Evolutionary conservation across 345 rosid genomes (phyloP).

Genomic region (Populus nigra): DNA sequence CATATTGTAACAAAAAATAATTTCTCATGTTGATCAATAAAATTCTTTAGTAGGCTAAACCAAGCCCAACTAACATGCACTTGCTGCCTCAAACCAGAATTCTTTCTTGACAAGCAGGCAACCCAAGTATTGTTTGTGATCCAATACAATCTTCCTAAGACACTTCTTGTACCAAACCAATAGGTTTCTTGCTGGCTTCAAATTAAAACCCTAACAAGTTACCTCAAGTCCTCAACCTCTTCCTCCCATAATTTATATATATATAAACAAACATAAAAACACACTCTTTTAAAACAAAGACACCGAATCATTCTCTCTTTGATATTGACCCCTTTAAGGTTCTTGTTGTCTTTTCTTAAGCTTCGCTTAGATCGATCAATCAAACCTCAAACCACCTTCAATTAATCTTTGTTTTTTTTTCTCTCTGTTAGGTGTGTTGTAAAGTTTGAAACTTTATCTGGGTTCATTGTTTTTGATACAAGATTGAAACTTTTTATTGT

Average conservation of each 20-base stretch:
- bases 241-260: background rate
- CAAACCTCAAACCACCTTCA: conserved; percentile 8
- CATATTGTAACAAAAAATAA: too few relatives aligned
- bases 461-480: background rate
- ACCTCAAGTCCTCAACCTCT: background rate
- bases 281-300: background rate
- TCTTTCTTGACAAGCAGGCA: background rate
- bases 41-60: background rate
- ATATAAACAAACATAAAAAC: background rate
- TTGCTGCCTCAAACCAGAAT: background rate
- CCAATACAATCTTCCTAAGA: background rate
- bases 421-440: conserved; percentile 40
- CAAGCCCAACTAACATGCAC: background rate
- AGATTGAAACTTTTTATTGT: background rate
- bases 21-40: background rate
- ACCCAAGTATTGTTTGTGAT: background rate
- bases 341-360: background rate
- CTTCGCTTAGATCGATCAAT: conserved; percentile 8
- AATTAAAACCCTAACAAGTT: conserved; percentile 23
- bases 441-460: conserved; percentile 1
- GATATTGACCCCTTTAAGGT: conserved; percentile 19
- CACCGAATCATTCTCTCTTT: conserved; percentile 3
- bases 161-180: background rate
- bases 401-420: background rate
- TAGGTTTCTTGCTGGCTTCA: conserved; percentile 35